Base-by-base conservation (phyloP, 129 eudicot species). In the Solidago caesia region DNA sequence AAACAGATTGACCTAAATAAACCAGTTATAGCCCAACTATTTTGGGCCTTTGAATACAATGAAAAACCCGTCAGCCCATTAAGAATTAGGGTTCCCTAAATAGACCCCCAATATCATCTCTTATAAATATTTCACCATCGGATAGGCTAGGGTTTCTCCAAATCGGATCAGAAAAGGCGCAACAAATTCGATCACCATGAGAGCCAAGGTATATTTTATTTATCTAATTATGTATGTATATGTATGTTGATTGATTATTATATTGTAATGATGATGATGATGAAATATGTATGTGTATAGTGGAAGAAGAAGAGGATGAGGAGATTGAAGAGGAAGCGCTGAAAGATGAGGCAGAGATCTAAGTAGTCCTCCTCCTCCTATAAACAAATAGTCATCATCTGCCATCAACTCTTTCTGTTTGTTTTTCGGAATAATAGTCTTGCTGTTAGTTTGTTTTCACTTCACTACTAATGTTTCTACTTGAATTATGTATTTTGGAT, bases 111-210 rank as follows among this genome's bases (percentile, higher is more conserved):
- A 42, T 16, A 0, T 7, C n/a, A 41, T 53, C 80, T 55, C 46
- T 13, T 44, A 53, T 2, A 55, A 66, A 52, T 13, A 48, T 25
- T 7, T 12, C 57, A 39, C 10, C 44, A 45, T 48, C 81, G 11
- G 8, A 46, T 6, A 46, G 76, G 56, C 64, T 84, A 83, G 87
- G 82, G 87, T 80, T 84, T 44, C 16, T 48, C 1, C 26, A 46
- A 33, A 47, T n/a, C 27, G 15, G 49, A 75, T 27, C 42, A 67
- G 74, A 51, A 53, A 53, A 33, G 33, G 44, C 2, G 29, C 11
- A 21, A 53, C 5, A 13, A 12, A 46, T 46, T 5, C 64, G 41
- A 59, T 16, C 39, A 59, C 66, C 42, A 61, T 61, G 66, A 61
- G 66, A 11, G 66, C 66, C 1, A 61, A 61, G 66, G 66, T 61